phyloP scores from a whole-genome alignment of 495 filamentous ascomycete species.

The Penicillium ochrochloron region DNA sequence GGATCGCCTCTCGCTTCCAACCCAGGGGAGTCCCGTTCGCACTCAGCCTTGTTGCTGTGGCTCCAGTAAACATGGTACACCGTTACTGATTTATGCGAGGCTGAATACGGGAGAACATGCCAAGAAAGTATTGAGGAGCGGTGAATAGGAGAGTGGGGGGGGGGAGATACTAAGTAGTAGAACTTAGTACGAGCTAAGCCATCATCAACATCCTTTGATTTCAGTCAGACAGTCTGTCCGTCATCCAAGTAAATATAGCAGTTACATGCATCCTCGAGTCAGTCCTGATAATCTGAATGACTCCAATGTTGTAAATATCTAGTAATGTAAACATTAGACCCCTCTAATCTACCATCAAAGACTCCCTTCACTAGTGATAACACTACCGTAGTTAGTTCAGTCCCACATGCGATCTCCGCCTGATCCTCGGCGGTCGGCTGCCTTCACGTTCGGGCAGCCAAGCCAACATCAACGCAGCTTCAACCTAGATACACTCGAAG shows the following conservation, averaged over 20 bases:
- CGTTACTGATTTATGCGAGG: neutral
- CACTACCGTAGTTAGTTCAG: neutral
- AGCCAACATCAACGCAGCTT: neutral
- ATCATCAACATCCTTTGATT: neutral
- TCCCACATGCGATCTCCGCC: slow-evolving; percentile 12
- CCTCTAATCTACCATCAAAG: neutral
- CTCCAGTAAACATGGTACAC: neutral
- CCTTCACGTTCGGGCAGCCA: slow-evolving; percentile 8
- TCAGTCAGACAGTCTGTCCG: neutral
- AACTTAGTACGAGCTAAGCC: neutral
- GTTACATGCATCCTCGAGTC: neutral
- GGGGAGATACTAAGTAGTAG: too few relatives aligned
- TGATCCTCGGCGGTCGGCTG: slow-evolving; percentile 20
- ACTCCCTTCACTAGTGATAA: neutral
- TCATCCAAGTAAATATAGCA: neutral
- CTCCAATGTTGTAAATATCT: neutral
- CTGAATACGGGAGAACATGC: neutral
- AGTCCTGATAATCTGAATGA: neutral
- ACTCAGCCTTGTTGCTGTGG: slow-evolving; percentile 1
- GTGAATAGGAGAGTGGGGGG: neutral
- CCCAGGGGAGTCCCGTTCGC: neutral
- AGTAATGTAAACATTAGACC: neutral
- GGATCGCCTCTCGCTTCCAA: neutral
- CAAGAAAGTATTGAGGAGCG: neutral
- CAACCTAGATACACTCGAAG: neutral